Conservation (phyloP, 306 rosid genomes). For the Gastrolobium villosum region DNA sequence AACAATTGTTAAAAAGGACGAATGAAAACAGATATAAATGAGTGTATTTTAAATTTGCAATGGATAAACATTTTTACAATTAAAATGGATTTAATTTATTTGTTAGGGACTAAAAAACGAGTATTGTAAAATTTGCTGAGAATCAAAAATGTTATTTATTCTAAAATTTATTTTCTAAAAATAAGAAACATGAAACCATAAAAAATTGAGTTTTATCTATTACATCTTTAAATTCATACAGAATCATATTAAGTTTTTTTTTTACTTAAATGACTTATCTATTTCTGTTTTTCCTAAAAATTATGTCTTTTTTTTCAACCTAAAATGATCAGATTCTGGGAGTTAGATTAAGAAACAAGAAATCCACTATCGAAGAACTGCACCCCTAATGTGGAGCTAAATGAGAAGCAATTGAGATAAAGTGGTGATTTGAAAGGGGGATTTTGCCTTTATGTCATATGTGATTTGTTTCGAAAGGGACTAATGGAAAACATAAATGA, state of each 20-base stretch:
- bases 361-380: conserved; percentile 28
- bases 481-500: conserved; percentile 39
- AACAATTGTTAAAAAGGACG: too few species aligned
- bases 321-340: neutral
- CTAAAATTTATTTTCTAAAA: too few species aligned
- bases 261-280: neutral
- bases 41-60: too few species aligned
- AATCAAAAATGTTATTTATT: too few species aligned
- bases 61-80: too few species aligned
- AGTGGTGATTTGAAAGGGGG: conserved; percentile 46
- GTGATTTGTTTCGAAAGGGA: conserved; percentile 6
- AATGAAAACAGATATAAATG: too few species aligned
- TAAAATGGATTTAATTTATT: too few species aligned
- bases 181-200: too few species aligned
- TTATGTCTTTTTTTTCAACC: neutral
- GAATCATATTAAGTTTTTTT: neutral
- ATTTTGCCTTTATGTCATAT: conserved; percentile 43
- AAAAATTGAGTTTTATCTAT: too few species aligned
- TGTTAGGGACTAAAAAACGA: too few species aligned
- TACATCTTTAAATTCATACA: neutral
- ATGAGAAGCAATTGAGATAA: conserved; percentile 24
- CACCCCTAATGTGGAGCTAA: conserved; percentile 39
- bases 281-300: neutral
- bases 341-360: conserved; percentile 19
- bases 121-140: too few species aligned